Evolutionary conservation across 176 grass and related monocot species (phyloP).

Genomic region (Pharus latifolius): DNA sequence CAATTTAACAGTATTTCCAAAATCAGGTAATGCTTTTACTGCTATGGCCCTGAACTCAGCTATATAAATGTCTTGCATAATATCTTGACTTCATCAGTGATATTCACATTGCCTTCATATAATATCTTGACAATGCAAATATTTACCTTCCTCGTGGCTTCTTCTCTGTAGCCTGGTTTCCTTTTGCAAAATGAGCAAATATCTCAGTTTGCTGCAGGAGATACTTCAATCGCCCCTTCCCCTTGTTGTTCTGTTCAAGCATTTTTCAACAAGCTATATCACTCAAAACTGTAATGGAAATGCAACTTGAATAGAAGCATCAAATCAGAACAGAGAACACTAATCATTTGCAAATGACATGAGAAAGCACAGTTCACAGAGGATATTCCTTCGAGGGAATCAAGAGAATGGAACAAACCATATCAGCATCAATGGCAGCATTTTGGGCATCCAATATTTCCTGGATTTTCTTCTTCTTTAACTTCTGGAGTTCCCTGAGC

Average conservation of each 20-base stretch:
- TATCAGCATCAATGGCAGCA: slow-evolving; percentile 48
- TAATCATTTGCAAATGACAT: not conserved
- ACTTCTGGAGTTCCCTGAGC: slow-evolving; percentile 56
- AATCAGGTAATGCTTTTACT: not conserved
- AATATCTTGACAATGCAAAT: not conserved
- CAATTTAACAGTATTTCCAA: not conserved
- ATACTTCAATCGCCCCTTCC: slow-evolving; percentile 56
- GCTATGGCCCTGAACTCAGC: not conserved
- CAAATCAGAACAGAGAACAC: not conserved
- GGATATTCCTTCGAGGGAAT: not conserved
- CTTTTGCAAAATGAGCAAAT: slow-evolving; percentile 79
- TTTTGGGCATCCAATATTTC: slow-evolving; percentile 61
- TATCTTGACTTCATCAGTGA: not conserved
- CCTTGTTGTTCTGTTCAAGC: slow-evolving; percentile 55
- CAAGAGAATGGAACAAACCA: slow-evolving; percentile 22
- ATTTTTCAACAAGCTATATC: slow-evolving; percentile 7
- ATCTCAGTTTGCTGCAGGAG: slow-evolving; percentile 76
- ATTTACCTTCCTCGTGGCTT: slow-evolving; percentile 48
- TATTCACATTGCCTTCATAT: not conserved
- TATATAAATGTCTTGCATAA: not conserved
- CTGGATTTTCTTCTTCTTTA: slow-evolving; percentile 61
- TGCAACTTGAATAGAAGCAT: not conserved
- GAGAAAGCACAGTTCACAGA: not conserved
- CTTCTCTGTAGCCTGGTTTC: slow-evolving; percentile 53
- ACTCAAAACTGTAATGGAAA: not conserved